Percentiles rank a stretch among this genome's conserved stretches.
phyloP scores from a whole-genome alignment of 345 rosid species.

The Psidium friedrichsthalianum region DNA sequence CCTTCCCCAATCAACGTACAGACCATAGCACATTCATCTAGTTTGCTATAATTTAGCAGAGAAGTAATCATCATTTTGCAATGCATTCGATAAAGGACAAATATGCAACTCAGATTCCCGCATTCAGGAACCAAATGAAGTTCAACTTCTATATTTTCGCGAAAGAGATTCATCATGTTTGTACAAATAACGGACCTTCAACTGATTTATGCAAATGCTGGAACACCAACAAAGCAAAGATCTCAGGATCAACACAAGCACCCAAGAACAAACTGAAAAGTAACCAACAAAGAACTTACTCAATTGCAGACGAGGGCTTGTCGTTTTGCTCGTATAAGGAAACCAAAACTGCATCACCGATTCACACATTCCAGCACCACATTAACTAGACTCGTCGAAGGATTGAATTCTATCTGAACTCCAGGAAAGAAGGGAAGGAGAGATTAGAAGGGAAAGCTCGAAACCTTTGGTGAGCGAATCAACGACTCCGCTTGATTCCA shows the following conservation, averaged over 20 bases:
- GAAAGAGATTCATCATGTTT: background rate
- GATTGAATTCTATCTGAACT: background rate
- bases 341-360: constrained; percentile 49
- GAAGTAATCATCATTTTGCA: background rate
- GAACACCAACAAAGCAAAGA: background rate
- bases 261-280: background rate
- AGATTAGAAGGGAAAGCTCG: background rate
- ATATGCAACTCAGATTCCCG: background rate
- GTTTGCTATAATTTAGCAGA: background rate
- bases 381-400: background rate
- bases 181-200: background rate
- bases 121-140: background rate
- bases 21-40: background rate
- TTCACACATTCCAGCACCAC: background rate
- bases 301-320: constrained; percentile 83
- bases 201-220: background rate
- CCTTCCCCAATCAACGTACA: background rate
- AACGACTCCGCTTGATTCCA: constrained; percentile 74
- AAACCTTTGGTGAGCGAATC: constrained; percentile 81
- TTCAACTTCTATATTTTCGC: background rate
- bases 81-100: background rate
- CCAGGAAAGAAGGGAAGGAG: background rate
- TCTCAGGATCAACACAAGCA: background rate
- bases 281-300: constrained; percentile 38
- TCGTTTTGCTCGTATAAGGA: constrained; percentile 85